Evolutionary conservation across 768 basidiomycete genomes (phyloP).

Genomic region (Leccinellum luteum): DNA sequence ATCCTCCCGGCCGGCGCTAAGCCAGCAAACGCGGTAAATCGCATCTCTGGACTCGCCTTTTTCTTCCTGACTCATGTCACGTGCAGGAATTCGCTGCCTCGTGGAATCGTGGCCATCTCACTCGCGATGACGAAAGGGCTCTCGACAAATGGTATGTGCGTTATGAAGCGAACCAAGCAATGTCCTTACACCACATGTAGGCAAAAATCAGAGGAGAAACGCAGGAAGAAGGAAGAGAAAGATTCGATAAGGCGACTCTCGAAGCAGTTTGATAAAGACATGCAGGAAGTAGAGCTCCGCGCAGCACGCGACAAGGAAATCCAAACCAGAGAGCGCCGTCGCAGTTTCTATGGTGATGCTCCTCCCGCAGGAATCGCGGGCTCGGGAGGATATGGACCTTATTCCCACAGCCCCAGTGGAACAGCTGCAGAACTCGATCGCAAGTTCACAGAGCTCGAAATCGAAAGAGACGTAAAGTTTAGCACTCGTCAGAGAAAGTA

Average conservation of each 20-base stretch:
- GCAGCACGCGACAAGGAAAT: conserved; percentile 58
- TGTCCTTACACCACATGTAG: conserved; percentile 32
- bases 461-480: conserved; percentile 30
- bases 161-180: neutral
- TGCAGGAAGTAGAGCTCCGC: conserved; percentile 54
- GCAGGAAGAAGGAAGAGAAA: conserved; percentile 53
- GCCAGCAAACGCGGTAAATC: conserved; percentile 54
- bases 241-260: conserved; percentile 38
- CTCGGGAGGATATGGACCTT: conserved; percentile 23
- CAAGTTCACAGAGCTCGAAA: conserved; percentile 34
- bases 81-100: conserved; percentile 57
- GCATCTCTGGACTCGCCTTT: conserved; percentile 2
- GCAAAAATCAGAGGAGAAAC: conserved; percentile 47
- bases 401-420: conserved; percentile 23
- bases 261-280: conserved; percentile 39
- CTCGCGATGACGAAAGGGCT: conserved; percentile 39
- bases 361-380: conserved; percentile 15
- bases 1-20: conserved; percentile 58
- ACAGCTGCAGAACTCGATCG: conserved; percentile 36
- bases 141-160: conserved; percentile 45
- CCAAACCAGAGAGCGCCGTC: conserved; percentile 48
- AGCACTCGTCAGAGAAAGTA: conserved; percentile 43
- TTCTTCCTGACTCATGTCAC: neutral
- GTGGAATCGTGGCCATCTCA: conserved; percentile 46
- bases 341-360: conserved; percentile 47